phyloP scores from a whole-genome alignment of 2,329 filamentous ascomycete species.

The Thermothelomyces thermophilus region DNA sequence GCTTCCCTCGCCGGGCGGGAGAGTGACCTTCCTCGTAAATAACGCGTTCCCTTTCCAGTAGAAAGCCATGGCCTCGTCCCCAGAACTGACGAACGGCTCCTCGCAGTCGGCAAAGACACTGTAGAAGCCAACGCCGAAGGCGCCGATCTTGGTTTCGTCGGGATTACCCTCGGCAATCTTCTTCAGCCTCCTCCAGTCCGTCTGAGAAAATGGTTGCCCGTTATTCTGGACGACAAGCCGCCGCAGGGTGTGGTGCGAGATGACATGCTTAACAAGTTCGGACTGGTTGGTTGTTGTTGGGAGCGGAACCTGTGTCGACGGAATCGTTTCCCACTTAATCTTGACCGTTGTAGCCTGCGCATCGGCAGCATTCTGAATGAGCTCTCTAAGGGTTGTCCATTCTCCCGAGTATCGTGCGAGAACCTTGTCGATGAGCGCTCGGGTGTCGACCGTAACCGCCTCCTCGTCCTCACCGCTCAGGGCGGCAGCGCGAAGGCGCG shows the following conservation, averaged over 20 bases:
- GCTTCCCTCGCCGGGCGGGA: conserved; percentile 60
- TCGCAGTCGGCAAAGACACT: conserved; percentile 98
- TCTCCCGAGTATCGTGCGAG: conserved; percentile 94
- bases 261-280: conserved; percentile 70
- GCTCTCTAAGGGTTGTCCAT: conserved; percentile 82
- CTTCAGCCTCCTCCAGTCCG: conserved; percentile 90
- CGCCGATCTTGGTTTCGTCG: conserved; percentile 97
- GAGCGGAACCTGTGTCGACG: conserved; percentile 72
- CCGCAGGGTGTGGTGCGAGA: conserved; percentile 78
- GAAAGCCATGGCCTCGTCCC: conserved; percentile 90
- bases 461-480: conserved; percentile 87
- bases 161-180: conserved; percentile 98
- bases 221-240: conserved; percentile 90
- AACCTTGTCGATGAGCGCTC: conserved; percentile 95
- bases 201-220: conserved; percentile 77
- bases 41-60: conserved; percentile 99
- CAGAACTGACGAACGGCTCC: conserved; percentile 92
- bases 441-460: conserved; percentile 94
- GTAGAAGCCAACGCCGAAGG: conserved; percentile 98
- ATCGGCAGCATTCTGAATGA: conserved; percentile 98
- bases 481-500: conserved; percentile 76
- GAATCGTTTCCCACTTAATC: conserved; percentile 86
- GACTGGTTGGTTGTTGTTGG: conserved; percentile 58
- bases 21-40: conserved; percentile 77
- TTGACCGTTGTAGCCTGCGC: conserved; percentile 84